phyloP scores from a whole-genome alignment of 768 basidiomycete species.

The Collybiopsis luxurians region DNA sequence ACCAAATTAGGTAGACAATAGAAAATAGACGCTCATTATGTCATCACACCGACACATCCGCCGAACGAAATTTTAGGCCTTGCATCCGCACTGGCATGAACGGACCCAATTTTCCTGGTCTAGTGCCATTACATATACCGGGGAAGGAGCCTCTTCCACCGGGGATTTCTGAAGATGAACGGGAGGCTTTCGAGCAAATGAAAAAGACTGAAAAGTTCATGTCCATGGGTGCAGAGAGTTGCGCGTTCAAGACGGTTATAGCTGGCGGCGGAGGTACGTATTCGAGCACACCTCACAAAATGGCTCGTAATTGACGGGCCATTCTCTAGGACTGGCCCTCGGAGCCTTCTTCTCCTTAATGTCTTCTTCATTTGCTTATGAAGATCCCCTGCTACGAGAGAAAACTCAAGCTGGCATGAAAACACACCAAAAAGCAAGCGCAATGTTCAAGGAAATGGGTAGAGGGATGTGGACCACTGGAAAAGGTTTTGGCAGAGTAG shows the following conservation, averaged over 20 bases:
- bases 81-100: constrained; percentile 4
- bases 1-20: no score
- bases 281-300: not conserved
- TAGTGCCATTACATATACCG: constrained; percentile 77
- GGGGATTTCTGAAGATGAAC: constrained; percentile 79
- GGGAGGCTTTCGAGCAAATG: constrained; percentile 58
- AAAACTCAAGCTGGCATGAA: constrained; percentile 54
- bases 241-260: constrained; percentile 76
- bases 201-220: constrained; percentile 80
- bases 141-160: constrained; percentile 88
- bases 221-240: constrained; percentile 77
- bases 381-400: constrained; percentile 81
- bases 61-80: not conserved
- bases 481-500: constrained; percentile 92
- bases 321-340: constrained; percentile 72
- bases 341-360: constrained; percentile 97
- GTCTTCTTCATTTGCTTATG: constrained; percentile 93
- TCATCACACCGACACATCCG: not conserved
- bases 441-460: constrained; percentile 93
- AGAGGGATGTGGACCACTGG: constrained; percentile 87
- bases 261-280: constrained; percentile 80
- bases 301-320: constrained; percentile 5
- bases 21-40: not conserved
- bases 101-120: constrained; percentile 32
- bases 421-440: constrained; percentile 74